A percentile compares a stretch with the other conserved stretches of the same genome.
These are phyloP conservation scores for Teunomyces tritomae DNA, from an alignment of 805 yeast species.

Conservation along the genomic window DNA sequence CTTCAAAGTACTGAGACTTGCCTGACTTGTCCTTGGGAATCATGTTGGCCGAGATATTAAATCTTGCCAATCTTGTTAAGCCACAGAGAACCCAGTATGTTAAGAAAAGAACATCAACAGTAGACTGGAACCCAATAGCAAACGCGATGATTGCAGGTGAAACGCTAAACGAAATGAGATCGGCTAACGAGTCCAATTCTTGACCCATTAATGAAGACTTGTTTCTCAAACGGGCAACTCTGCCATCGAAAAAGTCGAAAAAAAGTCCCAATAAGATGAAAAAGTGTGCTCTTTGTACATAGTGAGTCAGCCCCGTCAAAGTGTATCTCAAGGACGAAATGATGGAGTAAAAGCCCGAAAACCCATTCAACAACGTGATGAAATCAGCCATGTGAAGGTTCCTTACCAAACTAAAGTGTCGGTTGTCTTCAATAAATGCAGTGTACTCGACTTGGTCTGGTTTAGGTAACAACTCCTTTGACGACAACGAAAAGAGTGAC, in stretches of 20 bases:
- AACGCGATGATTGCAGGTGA: slow-evolving; percentile 94
- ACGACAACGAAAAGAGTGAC: slow-evolving; percentile 50
- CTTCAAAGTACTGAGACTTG: slow-evolving; percentile 90
- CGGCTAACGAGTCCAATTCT: slow-evolving; percentile 95
- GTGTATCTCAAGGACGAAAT: slow-evolving; percentile 82
- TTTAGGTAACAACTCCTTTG: slow-evolving; percentile 63
- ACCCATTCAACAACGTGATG: slow-evolving; percentile 91
- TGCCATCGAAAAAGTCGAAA: slow-evolving; percentile 95
- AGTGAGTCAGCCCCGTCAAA: slow-evolving; percentile 63
- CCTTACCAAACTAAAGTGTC: slow-evolving; percentile 84
- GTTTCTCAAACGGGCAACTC: slow-evolving; percentile 92
- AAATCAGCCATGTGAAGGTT: slow-evolving; percentile 93
- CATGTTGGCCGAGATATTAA: slow-evolving; percentile 89
- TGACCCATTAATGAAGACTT: slow-evolving; percentile 94
- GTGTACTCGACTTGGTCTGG: slow-evolving; percentile 76
- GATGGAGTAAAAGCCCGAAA: slow-evolving; percentile 88
- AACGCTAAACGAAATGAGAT: slow-evolving; percentile 89
- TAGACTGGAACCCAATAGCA: slow-evolving; percentile 83
- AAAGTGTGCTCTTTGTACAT: slow-evolving; percentile 83
- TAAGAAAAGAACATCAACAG: slow-evolving; percentile 72
- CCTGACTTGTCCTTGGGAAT: slow-evolving; percentile 89
- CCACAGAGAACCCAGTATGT: slow-evolving; percentile 91
- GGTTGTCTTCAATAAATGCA: slow-evolving; percentile 75
- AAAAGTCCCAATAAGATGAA: slow-evolving; percentile 89
- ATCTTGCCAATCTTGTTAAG: slow-evolving; percentile 88